Evolutionary conservation across 805 yeast species (phyloP).

Genomic region (Zygosaccharomyces bailii): DNA sequence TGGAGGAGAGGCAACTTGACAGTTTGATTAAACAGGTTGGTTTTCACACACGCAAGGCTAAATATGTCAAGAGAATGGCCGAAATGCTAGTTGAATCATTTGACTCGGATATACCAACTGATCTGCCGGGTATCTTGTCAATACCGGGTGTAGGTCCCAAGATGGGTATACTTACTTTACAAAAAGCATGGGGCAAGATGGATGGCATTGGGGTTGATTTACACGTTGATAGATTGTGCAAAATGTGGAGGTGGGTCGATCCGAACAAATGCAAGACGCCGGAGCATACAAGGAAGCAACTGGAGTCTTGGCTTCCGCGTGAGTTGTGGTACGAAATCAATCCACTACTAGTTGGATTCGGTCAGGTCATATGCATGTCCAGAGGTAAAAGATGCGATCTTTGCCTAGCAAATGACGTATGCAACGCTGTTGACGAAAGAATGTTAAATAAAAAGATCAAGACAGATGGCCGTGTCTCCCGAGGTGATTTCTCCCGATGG

Average conservation of each 20-base stretch:
- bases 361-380: conserved; percentile 82
- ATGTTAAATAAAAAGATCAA: conserved; percentile 34
- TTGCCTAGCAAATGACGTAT: conserved; percentile 57
- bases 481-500: conserved; percentile 45
- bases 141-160: conserved; percentile 96
- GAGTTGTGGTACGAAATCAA: conserved; percentile 81
- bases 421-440: conserved; percentile 54
- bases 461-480: conserved; percentile 8
- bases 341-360: conserved; percentile 87
- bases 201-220: conserved; percentile 95
- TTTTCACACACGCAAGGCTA: conserved; percentile 77
- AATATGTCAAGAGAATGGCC: conserved; percentile 60
- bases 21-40: conserved; percentile 74
- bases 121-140: conserved; percentile 55
- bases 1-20: conserved; percentile 58
- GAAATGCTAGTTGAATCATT: conserved; percentile 47
- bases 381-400: conserved; percentile 66
- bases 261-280: conserved; percentile 52
- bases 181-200: conserved; percentile 71
- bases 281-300: conserved; percentile 63
- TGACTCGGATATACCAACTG: conserved; percentile 71
- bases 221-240: conserved; percentile 77
- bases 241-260: conserved; percentile 76
- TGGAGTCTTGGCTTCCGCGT: conserved; percentile 72
- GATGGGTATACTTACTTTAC: conserved; percentile 82